These are phyloP conservation scores for Collybiopsis confluens DNA, from an alignment of 768 basidiomycete genomes.

Conservation along the genomic window DNA sequence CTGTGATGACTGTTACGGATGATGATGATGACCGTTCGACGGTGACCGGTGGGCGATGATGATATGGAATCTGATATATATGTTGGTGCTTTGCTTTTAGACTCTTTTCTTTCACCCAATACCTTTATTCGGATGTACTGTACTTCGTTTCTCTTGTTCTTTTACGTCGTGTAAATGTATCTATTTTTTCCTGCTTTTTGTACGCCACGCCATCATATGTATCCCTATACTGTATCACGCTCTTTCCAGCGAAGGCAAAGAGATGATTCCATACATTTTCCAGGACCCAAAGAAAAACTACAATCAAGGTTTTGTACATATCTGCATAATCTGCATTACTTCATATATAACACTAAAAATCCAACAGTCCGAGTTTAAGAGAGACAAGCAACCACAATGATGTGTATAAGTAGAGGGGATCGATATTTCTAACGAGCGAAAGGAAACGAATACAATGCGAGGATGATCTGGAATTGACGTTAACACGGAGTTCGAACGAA, in stretches of 20 bases:
- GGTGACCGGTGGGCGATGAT: not conserved
- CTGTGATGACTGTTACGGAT: not conserved
- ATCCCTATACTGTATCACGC: not conserved
- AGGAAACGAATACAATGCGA: not conserved
- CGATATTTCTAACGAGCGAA: too few relatives aligned
- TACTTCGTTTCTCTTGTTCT: not conserved
- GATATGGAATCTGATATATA: not conserved
- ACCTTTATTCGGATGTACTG: too few relatives aligned
- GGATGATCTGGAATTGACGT: not conserved
- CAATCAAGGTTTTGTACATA: too few relatives aligned
- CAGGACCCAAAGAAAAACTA: too few relatives aligned
- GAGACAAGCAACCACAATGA: not conserved
- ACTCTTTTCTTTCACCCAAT: not conserved
- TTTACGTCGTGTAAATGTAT: not conserved
- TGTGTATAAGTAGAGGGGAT: not conserved
- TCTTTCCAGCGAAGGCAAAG: too few relatives aligned
- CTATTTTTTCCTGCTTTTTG: not conserved
- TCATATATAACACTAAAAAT: not conserved
- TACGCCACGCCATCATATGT: too few relatives aligned
- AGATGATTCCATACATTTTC: too few relatives aligned
- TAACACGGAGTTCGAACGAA: not conserved
- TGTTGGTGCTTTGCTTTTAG: not conserved
- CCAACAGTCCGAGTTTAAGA: not conserved
- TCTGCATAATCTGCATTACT: not conserved
- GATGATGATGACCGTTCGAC: slow-evolving; percentile 5